Evolutionary conservation across 2,329 filamentous ascomycete species (phyloP).

Genomic region (Acrocalymma vagum): DNA sequence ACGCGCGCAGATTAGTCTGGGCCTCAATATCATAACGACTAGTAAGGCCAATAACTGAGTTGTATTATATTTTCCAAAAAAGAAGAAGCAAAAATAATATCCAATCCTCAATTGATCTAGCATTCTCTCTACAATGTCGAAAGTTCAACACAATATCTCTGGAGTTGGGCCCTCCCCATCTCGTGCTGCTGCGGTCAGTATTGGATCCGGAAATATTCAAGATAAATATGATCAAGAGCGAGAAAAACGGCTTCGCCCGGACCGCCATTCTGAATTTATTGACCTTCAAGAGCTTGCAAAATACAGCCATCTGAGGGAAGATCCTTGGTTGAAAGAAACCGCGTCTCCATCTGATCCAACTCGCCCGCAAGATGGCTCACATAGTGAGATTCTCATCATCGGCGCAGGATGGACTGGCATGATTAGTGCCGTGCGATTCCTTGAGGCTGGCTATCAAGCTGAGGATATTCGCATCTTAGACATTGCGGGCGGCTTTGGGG

Average conservation of each 20-base stretch:
- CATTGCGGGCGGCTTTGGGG: slow-evolving; percentile 54
- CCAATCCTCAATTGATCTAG: no score
- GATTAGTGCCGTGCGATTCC: slow-evolving; percentile 44
- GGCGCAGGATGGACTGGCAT: slow-evolving; percentile 51
- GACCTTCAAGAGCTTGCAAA: neutral
- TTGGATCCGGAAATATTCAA: neutral
- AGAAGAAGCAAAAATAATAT: no score
- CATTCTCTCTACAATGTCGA: no score
- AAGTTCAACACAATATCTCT: no score
- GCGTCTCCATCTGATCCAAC: neutral
- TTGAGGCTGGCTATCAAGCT: slow-evolving; percentile 41
- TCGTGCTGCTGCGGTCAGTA: no score
- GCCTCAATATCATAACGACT: no score
- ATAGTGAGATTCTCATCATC: slow-evolving; percentile 35
- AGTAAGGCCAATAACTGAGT: no score
- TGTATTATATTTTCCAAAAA: no score
- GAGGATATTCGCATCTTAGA: slow-evolving; percentile 49
- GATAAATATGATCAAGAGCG: slow-evolving; percentile 3
- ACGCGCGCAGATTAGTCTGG: no score
- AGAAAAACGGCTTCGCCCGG: slow-evolving; percentile 2
- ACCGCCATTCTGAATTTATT: neutral
- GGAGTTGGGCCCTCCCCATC: no score
- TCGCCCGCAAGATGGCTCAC: neutral
- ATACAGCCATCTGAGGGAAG: neutral
- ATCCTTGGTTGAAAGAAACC: slow-evolving; percentile 3